Evolutionary conservation across 176 grass and related monocot genomes (phyloP).

Genomic region (Phyllostachys edulis): DNA sequence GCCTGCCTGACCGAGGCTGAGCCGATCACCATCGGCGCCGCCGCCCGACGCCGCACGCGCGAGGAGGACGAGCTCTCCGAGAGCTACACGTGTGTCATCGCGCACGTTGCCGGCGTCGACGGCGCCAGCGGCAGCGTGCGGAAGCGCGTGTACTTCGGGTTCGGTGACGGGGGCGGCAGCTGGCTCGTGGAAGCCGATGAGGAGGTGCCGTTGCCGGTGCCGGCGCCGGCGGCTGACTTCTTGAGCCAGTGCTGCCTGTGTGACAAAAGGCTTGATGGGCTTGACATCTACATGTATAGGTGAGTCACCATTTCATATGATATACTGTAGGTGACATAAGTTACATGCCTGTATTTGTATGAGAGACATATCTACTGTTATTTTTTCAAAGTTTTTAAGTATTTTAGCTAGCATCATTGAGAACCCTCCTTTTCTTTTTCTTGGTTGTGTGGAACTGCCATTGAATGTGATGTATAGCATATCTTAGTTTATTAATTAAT

Average conservation of each 20-base stretch:
- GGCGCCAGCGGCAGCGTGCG: slow-evolving; percentile 27
- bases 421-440: background rate
- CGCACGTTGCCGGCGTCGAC: slow-evolving; percentile 33
- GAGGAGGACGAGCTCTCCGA: slow-evolving; percentile 54
- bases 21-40: slow-evolving; percentile 46
- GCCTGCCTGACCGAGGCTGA: slow-evolving; percentile 27
- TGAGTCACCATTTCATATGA: slow-evolving; percentile 17
- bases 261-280: slow-evolving; percentile 53
- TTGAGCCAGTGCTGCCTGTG: slow-evolving; percentile 57
- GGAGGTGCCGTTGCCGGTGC: slow-evolving; percentile 39
- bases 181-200: slow-evolving; percentile 20
- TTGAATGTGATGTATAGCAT: background rate
- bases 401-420: background rate
- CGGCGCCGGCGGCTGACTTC: slow-evolving; percentile 39
- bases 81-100: slow-evolving; percentile 74
- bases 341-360: background rate
- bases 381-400: background rate
- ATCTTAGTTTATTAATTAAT: background rate
- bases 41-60: background rate
- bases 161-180: background rate
- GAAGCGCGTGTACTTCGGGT: slow-evolving; percentile 56
- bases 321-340: background rate
- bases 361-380: background rate
- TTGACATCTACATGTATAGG: slow-evolving; percentile 70
- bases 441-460: background rate